Percentiles rank a stretch among this genome's conserved stretches.
Conservation (phyloP, 352 stramenopile species). For the Globisporangium canariense region DNA sequence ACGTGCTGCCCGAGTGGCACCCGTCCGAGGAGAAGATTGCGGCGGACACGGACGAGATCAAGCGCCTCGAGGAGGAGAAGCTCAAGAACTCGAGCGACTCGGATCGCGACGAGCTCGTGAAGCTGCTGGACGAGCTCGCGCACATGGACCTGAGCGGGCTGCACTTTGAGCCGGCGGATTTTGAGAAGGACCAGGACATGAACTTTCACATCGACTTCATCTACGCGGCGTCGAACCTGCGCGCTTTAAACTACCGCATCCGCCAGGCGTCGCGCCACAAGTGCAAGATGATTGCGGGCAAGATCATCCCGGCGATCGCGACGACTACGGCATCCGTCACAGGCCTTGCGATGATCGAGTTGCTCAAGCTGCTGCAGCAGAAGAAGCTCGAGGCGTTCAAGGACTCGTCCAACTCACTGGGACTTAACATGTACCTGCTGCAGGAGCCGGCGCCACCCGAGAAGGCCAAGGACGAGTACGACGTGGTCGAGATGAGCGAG, state of each 20-base stretch:
- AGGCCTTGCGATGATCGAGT: constrained; percentile 93
- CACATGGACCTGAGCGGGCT: constrained; percentile 49
- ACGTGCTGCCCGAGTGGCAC: constrained; percentile 51
- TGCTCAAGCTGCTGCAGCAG: constrained; percentile 86
- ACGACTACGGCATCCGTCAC: constrained; percentile 99
- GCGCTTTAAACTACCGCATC: constrained; percentile 88
- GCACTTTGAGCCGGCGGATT: constrained; percentile 84
- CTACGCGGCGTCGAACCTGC: constrained; percentile 96
- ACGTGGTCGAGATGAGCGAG: constrained; percentile 86
- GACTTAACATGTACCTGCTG: constrained; percentile 92
- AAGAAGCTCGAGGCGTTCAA: constrained; percentile 90
- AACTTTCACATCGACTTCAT: constrained; percentile 97
- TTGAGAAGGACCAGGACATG: constrained; percentile 98
- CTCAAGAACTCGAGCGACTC: constrained; percentile 57
- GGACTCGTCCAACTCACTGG: constrained; percentile 91
- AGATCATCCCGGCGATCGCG: constrained; percentile 99
- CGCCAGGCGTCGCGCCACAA: constrained; percentile 80
- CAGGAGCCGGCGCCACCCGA: constrained; percentile 80
- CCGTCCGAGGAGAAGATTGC: constrained; percentile 81
- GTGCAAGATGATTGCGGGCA: constrained; percentile 99
- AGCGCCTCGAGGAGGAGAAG: constrained; percentile 64
- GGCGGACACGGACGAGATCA: constrained; percentile 63
- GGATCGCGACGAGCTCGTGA: constrained; percentile 64
- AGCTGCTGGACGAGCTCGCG: constrained; percentile 67
- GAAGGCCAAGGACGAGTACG: constrained; percentile 91